phyloP scores from a whole-genome alignment of 2,329 filamentous ascomycete species.

The Colletotrichum liaoningense region DNA sequence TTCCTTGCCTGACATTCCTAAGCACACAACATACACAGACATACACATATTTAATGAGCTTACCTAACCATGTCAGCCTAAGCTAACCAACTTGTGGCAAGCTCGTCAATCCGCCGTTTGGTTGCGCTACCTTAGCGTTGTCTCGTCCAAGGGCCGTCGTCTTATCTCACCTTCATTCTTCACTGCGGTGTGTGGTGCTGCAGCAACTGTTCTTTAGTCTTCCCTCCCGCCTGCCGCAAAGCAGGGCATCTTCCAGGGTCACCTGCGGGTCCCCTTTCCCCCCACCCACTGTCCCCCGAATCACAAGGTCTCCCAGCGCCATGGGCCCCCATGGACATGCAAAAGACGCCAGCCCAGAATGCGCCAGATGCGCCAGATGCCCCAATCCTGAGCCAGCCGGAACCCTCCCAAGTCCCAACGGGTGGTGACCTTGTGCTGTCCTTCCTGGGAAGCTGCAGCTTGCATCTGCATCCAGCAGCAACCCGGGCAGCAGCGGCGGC shows the following conservation, averaged over 20 bases:
- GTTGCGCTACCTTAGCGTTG: slow-evolving; percentile 1
- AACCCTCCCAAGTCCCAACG: slow-evolving; percentile 3
- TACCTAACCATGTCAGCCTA: background rate
- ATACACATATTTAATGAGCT: background rate
- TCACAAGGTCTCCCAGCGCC: slow-evolving; percentile 24
- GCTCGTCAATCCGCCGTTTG: background rate
- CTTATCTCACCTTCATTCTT: slow-evolving; percentile 9
- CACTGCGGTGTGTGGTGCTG: no score
- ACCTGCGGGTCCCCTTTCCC: background rate
- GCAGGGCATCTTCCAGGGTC: slow-evolving; percentile 7
- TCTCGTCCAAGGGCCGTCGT: background rate
- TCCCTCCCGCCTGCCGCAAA: background rate
- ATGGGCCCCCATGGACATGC: slow-evolving; percentile 2
- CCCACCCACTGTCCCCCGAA: slow-evolving; percentile 5
- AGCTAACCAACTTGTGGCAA: background rate
- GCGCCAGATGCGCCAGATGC: background rate
- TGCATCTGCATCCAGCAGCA: slow-evolving; percentile 39
- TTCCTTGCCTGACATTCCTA: background rate
- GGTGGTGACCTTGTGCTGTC: background rate
- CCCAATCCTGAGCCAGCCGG: slow-evolving; percentile 12
- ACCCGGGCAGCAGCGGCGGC: slow-evolving; percentile 47
- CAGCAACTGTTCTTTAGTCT: background rate
- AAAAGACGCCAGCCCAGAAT: background rate
- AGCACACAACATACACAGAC: background rate
- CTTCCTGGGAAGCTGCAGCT: slow-evolving; percentile 7